Evolutionary conservation across 2,329 filamentous ascomycete species (phyloP), one percentile per base, ranked within the genome.

Genomic region (Hypoxylon sp.): DNA sequence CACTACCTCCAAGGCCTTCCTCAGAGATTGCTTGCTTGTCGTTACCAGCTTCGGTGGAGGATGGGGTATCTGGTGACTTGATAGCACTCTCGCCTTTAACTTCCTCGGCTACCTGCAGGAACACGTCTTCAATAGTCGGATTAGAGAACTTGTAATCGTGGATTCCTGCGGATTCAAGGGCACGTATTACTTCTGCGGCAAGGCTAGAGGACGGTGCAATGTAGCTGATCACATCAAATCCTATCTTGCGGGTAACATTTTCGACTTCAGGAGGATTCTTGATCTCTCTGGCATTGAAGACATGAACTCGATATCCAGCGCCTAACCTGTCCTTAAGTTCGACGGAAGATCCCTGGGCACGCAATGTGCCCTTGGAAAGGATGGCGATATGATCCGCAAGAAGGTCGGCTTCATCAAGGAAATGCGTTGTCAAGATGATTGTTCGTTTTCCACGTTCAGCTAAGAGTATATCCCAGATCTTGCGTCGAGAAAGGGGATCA

Each of bases 391-490:
- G 91, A 75, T 98, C 95, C 0, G 94, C 91, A 0, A 98, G 85
- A 1, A 97, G 83, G 75, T 98, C 94, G 0, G 94, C 95, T 79
- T 98, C 95, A 75, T 98, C 95, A 7, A 98, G 84, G 78, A 97
- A 98, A 78, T 98, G 95, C 0, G 94, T 98, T 0, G 94, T 98
- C 63, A 98, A 80, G 45, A 98, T 88, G 73, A 97, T 92, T 0
- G 94, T 97, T 45, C 94, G 85, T 65, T 85, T 85, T 19, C 93
- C 94, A 63, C 94, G 89, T 79, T 97, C 94, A 1, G 91, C 91
- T 11, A 97, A 83, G 21, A 98, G 83, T 65, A 98, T 98, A 72
- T 97, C 93, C 94, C 94, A 98, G 23, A 98, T 93, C 80, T 97
- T 97, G 28, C 94, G 84, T 60, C 95, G 86, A 19, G 92, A 94